A percentile compares a stretch with the other conserved stretches of the same genome.
Evolutionary conservation across 345 rosid genomes (phyloP).

Genomic region (Populus alba): DNA sequence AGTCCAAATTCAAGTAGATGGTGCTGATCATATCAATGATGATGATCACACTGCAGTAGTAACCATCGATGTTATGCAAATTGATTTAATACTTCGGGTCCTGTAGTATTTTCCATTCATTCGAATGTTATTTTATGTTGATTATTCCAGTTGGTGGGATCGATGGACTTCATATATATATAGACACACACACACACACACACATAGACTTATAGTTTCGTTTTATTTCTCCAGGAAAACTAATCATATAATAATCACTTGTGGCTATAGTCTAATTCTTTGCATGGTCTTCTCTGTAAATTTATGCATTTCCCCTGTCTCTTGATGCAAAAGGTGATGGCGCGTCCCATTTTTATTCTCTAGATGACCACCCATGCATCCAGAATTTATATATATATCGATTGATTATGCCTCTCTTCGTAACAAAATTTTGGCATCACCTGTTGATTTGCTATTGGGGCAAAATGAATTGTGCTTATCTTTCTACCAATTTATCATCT

Average conservation of each 20-base stretch:
- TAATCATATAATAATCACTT: background rate
- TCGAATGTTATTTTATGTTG: background rate
- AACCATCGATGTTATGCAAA: no score
- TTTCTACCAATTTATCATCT: background rate
- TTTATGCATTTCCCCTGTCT: no score
- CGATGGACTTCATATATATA: background rate
- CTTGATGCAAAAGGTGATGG: no score
- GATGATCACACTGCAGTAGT: background rate
- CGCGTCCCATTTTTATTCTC: no score
- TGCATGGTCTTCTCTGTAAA: no score
- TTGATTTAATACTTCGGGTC: background rate
- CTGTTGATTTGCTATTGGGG: background rate
- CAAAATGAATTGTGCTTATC: background rate
- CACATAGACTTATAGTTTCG: background rate
- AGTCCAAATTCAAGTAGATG: slow-evolving; percentile 31
- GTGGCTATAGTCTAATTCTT: background rate
- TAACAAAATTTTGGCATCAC: background rate
- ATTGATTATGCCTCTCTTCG: no score
- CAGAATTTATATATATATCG: no score
- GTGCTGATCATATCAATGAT: background rate
- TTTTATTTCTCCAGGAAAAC: background rate
- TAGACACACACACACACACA: no score
- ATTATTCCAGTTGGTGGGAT: background rate
- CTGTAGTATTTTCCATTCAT: background rate
- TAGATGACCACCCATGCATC: no score